phyloP scores from a whole-genome alignment of 2,329 filamentous ascomycete genomes.

The Microthyrium microscopicum region DNA sequence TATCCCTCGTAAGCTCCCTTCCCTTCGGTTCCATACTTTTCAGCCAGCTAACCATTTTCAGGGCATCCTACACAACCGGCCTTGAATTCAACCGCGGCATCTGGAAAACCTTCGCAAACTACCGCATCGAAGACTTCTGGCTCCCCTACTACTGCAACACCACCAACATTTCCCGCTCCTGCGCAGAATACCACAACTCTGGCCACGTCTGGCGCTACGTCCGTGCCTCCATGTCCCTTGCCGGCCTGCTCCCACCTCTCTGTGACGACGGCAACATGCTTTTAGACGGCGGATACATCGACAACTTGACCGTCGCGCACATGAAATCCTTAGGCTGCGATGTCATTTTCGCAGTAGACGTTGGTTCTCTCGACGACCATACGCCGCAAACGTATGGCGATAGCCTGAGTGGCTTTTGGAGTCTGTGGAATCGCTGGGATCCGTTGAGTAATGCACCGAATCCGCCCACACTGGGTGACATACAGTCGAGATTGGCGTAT shows the following conservation, averaged over 20 bases:
- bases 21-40: background rate
- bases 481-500: conserved; percentile 86
- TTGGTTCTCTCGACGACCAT: conserved; percentile 81
- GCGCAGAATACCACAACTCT: conserved; percentile 82
- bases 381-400: conserved; percentile 88
- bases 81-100: conserved; percentile 98
- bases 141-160: conserved; percentile 98
- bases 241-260: conserved; percentile 77
- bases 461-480: conserved; percentile 86
- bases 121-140: conserved; percentile 98
- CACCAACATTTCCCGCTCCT: conserved; percentile 91
- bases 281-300: conserved; percentile 88
- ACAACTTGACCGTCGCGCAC: conserved; percentile 90
- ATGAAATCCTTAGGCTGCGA: conserved; percentile 93
- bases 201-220: conserved; percentile 98
- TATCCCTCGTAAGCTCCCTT: conserved; percentile 52
- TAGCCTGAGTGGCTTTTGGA: conserved; percentile 88
- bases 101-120: conserved; percentile 94
- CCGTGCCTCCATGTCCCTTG: conserved; percentile 88
- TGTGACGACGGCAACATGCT: conserved; percentile 97
- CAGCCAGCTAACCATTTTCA: conserved; percentile 8
- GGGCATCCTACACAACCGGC: conserved; percentile 86
- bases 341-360: conserved; percentile 89
- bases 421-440: conserved; percentile 90
- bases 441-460: conserved; percentile 80